Conservation (phyloP, 129 eudicot genomes). For the Rutidosis leptorrhynchoides region DNA sequence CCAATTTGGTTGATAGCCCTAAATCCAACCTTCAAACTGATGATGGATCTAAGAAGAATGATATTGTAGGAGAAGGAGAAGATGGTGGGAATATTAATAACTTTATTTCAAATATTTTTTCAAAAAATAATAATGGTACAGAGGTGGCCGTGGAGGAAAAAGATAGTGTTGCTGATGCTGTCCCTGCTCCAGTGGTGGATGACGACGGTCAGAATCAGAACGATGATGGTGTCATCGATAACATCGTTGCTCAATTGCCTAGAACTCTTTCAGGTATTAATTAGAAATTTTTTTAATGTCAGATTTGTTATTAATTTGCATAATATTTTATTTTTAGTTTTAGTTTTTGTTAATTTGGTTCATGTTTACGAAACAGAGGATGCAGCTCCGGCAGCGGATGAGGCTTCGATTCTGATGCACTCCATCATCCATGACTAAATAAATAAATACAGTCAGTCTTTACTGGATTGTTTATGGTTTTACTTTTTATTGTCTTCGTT, state of each 20-base stretch:
- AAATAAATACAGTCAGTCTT: constrained; percentile 27
- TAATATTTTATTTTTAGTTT: too few species aligned
- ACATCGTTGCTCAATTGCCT: constrained; percentile 44
- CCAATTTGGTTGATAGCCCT: constrained; percentile 37
- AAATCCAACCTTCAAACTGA: constrained; percentile 7
- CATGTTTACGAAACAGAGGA: constrained; percentile 36
- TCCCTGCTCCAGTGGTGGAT: neutral
- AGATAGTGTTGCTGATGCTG: neutral
- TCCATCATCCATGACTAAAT: constrained; percentile 72
- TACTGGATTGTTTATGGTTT: neutral
- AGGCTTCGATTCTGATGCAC: constrained; percentile 71
- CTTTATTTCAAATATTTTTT: neutral
- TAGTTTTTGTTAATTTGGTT: neutral
- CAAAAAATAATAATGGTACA: neutral
- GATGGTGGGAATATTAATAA: constrained; percentile 27
- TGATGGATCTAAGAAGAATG: neutral
- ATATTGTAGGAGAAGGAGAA: neutral
- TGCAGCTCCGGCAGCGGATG: constrained; percentile 55
- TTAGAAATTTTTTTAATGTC: neutral
- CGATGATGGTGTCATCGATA: constrained; percentile 25
- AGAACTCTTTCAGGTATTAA: constrained; percentile 40
- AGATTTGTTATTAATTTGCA: too few species aligned
- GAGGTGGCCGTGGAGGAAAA: constrained; percentile 14
- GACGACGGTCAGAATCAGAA: neutral
- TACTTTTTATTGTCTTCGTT: constrained; percentile 2